A percentile compares a stretch with the other conserved stretches of the same genome.
Evolutionary conservation across 345 rosid genomes (phyloP).

Genomic region (Ricinus communis): DNA sequence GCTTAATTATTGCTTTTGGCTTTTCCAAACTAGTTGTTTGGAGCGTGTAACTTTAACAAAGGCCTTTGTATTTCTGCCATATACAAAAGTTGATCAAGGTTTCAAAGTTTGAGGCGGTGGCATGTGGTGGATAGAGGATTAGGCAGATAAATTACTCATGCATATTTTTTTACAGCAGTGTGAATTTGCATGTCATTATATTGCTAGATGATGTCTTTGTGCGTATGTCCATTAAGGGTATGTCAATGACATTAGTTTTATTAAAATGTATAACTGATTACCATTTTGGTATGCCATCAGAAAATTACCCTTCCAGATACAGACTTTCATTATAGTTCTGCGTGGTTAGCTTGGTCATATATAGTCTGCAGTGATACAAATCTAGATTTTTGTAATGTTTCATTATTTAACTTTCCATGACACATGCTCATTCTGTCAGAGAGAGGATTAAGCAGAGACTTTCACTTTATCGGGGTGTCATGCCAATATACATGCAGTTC

Average conservation of each 20-base stretch:
- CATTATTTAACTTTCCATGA: background rate
- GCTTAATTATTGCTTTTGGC: background rate
- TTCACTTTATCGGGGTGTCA: constrained; percentile 84
- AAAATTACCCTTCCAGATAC: background rate
- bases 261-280: background rate
- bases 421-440: constrained; percentile 40
- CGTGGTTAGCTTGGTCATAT: background rate
- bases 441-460: constrained; percentile 88
- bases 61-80: background rate
- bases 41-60: background rate
- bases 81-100: background rate
- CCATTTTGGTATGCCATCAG: background rate
- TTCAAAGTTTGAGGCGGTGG: background rate
- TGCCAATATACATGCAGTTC: constrained; percentile 81
- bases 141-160: background rate
- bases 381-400: background rate
- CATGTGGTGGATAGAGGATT: background rate
- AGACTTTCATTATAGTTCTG: background rate
- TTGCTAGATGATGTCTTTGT: background rate
- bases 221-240: background rate
- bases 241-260: background rate
- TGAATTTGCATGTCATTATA: background rate
- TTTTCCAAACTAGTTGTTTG: background rate
- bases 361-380: background rate
- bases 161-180: background rate